Conservation (phyloP, 148 eudicot genomes). For the Heliosperma pusillum region DNA sequence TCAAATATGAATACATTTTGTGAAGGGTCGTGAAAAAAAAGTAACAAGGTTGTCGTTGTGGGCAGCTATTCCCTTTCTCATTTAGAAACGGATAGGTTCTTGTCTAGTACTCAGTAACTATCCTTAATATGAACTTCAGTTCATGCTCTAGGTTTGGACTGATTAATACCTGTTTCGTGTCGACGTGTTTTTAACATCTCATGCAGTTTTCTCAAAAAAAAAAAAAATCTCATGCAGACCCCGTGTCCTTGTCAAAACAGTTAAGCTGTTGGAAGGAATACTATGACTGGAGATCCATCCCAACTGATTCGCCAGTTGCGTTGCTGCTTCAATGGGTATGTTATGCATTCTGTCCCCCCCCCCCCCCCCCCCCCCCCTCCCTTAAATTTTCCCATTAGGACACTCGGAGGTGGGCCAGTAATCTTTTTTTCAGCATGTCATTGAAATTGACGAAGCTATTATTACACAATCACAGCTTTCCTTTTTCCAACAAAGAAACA, state of each 20-base stretch:
- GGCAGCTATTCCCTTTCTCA: neutral
- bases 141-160: neutral
- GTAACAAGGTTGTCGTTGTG: too few relatives aligned
- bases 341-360: neutral
- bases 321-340: constrained; percentile 91
- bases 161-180: neutral
- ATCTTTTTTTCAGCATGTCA: too few relatives aligned
- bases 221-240: constrained; percentile 45
- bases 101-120: neutral
- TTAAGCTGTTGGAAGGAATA: constrained; percentile 77
- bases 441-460: too few relatives aligned
- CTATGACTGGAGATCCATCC: constrained; percentile 85
- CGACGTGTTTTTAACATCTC: constrained; percentile 24
- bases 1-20: too few relatives aligned
- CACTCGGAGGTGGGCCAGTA: too few relatives aligned
- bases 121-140: neutral
- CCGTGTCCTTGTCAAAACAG: constrained; percentile 43
- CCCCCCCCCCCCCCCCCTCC: too few relatives aligned
- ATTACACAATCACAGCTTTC: too few relatives aligned
- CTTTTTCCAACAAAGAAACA: too few relatives aligned
- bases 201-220: constrained; percentile 32
- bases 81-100: neutral
- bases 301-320: constrained; percentile 70
- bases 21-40: too few relatives aligned
- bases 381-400: neutral